Base-by-base conservation (phyloP, 108 stramenopile genomes). In the Nitzschia putrida region DNA sequence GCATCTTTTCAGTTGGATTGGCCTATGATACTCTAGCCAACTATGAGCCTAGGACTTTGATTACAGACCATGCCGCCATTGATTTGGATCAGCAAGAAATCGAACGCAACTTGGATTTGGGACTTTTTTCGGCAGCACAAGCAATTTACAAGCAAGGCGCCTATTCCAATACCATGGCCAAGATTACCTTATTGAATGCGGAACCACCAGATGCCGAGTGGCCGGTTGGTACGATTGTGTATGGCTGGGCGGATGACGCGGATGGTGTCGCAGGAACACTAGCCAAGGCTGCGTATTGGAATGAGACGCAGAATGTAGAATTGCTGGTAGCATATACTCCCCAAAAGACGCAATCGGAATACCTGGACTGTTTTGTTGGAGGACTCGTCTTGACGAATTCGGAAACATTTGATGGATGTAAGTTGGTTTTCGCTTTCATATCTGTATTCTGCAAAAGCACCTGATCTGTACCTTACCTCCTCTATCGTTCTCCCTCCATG, bases 51-150 rank as follows among this genome's bases (percentile, higher is more conserved):
- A 44, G 37, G n/a, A 81, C 87, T 18, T 56, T 66, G 45, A 79
- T 90, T 20, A 76, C 75, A 10, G 80, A 72, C 63, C 82, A 88
- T 74, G 69, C 66, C 18, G 78, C 83, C 18, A 80, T 92, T 61
- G 91, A 88, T 73, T 67, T 79, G 45, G 91, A 92, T 65, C 84
- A 87, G 72, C 47, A 24, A 53, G 78, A 73, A 14, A 83, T 92
- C 25, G 83, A 85, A 45, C 42, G 43, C 0, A 25, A 42, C 13
- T 65, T 88, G 24, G 40, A 5, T 20, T 50, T 42, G 12, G 76
- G 68, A 21, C 13, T 68, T n/a, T 45, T 81, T 52, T 61, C 56
- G 12, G 22, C 39, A 14, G 85, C 83, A 5, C 37, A 66, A 34
- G 21, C 26, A 10, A 77, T 86, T 57, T 86, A 83, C 71, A 50